A percentile compares a stretch with the other conserved stretches of the same genome.
Conservation (phyloP, 2,329 filamentous ascomycete genomes). For the Fusarium sororula region DNA sequence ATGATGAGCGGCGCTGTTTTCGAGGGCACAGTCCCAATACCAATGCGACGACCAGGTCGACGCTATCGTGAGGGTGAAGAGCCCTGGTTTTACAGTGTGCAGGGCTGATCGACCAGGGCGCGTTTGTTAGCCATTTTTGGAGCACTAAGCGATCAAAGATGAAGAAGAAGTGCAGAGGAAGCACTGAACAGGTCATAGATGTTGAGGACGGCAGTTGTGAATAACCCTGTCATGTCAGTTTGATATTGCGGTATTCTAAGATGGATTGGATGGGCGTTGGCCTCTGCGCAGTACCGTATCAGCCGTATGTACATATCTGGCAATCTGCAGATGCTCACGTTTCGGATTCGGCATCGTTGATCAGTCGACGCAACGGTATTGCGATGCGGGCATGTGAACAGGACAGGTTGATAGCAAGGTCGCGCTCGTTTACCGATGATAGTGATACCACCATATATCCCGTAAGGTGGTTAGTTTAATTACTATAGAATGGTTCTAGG, state of each 20-base stretch:
- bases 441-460: not conserved
- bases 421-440: slow-evolving; percentile 1
- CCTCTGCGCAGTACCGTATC: slow-evolving; percentile 9
- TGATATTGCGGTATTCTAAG: not conserved
- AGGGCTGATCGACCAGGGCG: slow-evolving; percentile 36
- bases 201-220: slow-evolving; percentile 25
- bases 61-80: slow-evolving; percentile 53
- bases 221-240: slow-evolving; percentile 9
- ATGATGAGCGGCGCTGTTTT: slow-evolving; percentile 53
- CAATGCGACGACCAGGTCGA: slow-evolving; percentile 68
- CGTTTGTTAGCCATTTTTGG: slow-evolving; percentile 14
- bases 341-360: slow-evolving; percentile 3
- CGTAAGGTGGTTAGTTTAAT: not conserved
- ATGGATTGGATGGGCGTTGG: slow-evolving; percentile 12
- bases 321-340: slow-evolving; percentile 14
- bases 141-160: slow-evolving; percentile 6
- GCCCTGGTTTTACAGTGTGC: slow-evolving; percentile 55
- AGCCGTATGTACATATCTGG: not conserved
- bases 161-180: not conserved
- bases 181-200: slow-evolving; percentile 4
- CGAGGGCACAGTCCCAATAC: slow-evolving; percentile 65
- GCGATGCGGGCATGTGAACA: slow-evolving; percentile 9
- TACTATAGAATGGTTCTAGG: not conserved
- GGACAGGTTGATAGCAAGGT: slow-evolving; percentile 1
- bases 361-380: not conserved